Conservation (phyloP, 2,329 filamentous ascomycete species). For the Ceratocystis cubensis region DNA sequence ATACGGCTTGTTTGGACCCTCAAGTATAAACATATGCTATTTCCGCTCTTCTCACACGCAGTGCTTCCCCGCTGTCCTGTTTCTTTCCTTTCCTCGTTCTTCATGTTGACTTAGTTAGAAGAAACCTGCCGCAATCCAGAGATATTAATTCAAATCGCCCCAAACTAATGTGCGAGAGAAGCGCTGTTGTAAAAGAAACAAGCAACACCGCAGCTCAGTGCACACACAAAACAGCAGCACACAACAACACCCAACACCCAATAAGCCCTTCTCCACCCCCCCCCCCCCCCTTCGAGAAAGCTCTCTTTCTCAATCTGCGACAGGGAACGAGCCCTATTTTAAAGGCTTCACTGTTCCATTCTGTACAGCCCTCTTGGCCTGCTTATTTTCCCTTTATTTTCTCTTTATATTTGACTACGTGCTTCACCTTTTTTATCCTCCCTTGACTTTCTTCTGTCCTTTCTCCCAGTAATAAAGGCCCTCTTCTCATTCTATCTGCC, state of each 20-base stretch:
- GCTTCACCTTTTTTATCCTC: not conserved
- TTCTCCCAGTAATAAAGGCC: no score
- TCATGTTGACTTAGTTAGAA: not conserved
- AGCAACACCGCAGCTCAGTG: not conserved
- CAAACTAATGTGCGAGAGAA: no score
- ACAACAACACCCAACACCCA: not conserved
- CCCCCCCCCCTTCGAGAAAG: no score
- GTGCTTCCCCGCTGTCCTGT: no score
- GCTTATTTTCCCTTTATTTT: not conserved
- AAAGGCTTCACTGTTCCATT: slow-evolving; percentile 1
- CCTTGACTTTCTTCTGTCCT: not conserved
- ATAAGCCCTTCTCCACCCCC: not conserved
- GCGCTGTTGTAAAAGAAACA: not conserved
- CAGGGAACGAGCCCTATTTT: not conserved
- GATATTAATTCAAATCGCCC: no score
- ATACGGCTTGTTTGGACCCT: not conserved
- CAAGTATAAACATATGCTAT: no score
- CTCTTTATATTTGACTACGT: not conserved
- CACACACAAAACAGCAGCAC: not conserved
- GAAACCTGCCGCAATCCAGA: not conserved
- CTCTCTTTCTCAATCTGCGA: not conserved
- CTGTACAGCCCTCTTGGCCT: slow-evolving; percentile 1
- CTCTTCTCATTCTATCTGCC: not conserved
- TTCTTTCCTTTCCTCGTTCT: no score
- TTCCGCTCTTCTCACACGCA: no score